Evolutionary conservation across 1,284 basidiomycete species (phyloP), one percentile per base, ranked within the genome.

Genomic region (Leccinum laetum): DNA sequence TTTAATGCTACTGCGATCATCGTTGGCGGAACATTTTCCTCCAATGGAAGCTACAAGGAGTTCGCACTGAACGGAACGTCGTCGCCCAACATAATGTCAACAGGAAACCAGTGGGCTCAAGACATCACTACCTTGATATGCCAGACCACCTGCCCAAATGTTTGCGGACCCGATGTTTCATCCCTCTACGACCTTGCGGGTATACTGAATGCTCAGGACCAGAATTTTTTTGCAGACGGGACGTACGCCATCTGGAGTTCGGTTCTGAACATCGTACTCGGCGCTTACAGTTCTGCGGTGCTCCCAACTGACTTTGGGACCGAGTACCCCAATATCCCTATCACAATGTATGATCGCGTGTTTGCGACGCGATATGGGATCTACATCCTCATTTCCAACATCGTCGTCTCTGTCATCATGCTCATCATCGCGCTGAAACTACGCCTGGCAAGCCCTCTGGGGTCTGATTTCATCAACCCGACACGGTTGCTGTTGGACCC

Each of bases 31-130:
- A 66, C n/a, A 8, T 16, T 73, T 4, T 62, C 29, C 2, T 64
- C 70, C 35, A 35, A 32, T 13, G 64, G 61, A 24, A 58, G 35
- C n/a, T 60, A 55, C 26, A 69, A 44, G 3, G 61, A 64, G 46
- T 70, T 73, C 24, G 32, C 57, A 11, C 57, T 37, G 8, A 70
- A 70, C 21, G 64, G 72, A 24, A 69, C 70, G 24, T 60, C 62
- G 7, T 65, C 64, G 61, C 52, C 59, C 14, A 73, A 69, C 37
- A 61, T 59, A 24, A 70, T 68, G 68, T 13, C 68, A 14, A 49
- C 5, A 3, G 58, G 58, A 52, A 55, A 35, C 6, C 70, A 46
- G 4, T 71, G 71, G 68, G 68, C 68, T 24, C 39, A 63, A 58
- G 69, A 72, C 37, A 64, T 69, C 32, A 44, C 57, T 6, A 60